phyloP scores from a whole-genome alignment of 2,329 filamentous ascomycete species.

The Diplodia corticola region DNA sequence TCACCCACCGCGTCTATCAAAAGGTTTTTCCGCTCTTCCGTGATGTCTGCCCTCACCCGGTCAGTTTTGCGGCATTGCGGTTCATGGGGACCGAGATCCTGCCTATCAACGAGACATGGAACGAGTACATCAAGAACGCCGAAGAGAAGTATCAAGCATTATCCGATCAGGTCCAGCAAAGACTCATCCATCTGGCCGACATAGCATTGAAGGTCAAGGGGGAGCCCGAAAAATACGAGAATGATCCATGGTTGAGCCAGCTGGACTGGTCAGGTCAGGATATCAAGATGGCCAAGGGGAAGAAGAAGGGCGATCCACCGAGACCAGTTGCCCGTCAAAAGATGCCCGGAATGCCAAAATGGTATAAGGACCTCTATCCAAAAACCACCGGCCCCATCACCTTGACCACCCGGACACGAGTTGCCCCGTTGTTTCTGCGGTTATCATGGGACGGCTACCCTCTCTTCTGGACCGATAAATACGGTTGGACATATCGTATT shows the following conservation, averaged over 20 bases:
- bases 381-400: constrained; percentile 69
- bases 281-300: constrained; percentile 85
- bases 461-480: constrained; percentile 86
- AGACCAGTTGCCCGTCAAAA: constrained; percentile 82
- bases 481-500: constrained; percentile 91
- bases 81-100: constrained; percentile 93
- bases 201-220: constrained; percentile 75
- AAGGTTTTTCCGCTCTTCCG: constrained; percentile 90
- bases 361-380: constrained; percentile 89
- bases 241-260: constrained; percentile 88
- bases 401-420: constrained; percentile 81
- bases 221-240: constrained; percentile 66
- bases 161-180: constrained; percentile 73
- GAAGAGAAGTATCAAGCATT: constrained; percentile 81
- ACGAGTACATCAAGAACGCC: constrained; percentile 77
- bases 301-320: constrained; percentile 79
- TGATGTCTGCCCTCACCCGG: constrained; percentile 88
- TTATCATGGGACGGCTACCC: constrained; percentile 88
- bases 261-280: constrained; percentile 96
- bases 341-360: constrained; percentile 88
- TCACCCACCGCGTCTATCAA: constrained; percentile 92
- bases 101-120: constrained; percentile 86
- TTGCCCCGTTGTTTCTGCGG: constrained; percentile 80
- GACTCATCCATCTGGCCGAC: constrained; percentile 71
- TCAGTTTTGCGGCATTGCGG: constrained; percentile 90